Conservation (phyloP, 257 asterid genomes). For the Fraxinus cuspidata region DNA sequence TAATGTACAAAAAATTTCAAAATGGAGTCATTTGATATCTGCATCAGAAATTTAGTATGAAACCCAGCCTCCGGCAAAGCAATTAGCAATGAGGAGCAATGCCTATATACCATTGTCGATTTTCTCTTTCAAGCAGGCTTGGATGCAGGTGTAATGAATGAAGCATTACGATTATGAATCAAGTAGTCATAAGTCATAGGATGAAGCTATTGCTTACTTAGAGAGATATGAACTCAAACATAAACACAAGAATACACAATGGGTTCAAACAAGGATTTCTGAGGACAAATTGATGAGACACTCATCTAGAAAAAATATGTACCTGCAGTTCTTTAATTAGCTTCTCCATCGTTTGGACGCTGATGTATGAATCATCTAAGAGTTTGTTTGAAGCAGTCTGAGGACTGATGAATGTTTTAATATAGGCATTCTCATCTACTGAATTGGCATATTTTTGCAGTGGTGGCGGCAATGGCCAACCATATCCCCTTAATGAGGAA, state of each 20-base stretch:
- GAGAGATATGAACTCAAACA: constrained; percentile 11
- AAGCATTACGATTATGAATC: too few relatives aligned
- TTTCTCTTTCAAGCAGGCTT: too few relatives aligned
- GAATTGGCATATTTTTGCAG: constrained; percentile 62
- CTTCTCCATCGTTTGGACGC: constrained; percentile 63
- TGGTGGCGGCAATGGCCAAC: constrained; percentile 52
- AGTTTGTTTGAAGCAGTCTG: constrained; percentile 37
- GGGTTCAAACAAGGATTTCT: not conserved
- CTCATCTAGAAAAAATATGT: constrained; percentile 7
- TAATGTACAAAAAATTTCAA: not conserved
- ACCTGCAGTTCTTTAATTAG: constrained; percentile 88
- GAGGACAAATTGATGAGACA: constrained; percentile 11
- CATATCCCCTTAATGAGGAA: constrained; percentile 47
- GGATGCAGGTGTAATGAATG: too few relatives aligned
- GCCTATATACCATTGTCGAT: too few relatives aligned
- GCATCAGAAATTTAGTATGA: not conserved
- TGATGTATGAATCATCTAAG: constrained; percentile 46
- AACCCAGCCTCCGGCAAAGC: not conserved
- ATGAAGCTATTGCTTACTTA: not conserved
- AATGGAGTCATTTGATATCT: not conserved
- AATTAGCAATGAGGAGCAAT: not conserved
- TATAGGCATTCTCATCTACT: constrained; percentile 45
- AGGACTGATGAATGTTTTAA: constrained; percentile 47
- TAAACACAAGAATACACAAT: not conserved
- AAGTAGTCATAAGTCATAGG: too few relatives aligned